Evolutionary conservation across 805 yeast species (phyloP), one percentile per base, ranked within the genome.

Genomic region (Tetrapisispora pingtungensis): DNA sequence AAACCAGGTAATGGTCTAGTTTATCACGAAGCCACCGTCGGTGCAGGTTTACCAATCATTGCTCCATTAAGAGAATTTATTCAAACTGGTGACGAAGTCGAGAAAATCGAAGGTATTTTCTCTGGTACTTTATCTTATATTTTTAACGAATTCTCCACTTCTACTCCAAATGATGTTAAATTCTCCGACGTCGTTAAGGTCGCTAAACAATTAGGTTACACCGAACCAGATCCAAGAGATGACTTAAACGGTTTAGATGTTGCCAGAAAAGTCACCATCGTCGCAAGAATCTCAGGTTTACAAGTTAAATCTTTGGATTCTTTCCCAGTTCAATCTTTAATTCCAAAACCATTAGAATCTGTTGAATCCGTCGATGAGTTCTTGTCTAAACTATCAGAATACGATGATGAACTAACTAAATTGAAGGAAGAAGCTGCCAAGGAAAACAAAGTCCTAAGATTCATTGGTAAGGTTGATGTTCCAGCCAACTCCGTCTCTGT

Each of bases 211-310:
- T 72, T 87, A 52, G 99, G 99, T 42, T 93, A 87, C 75, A 90
- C 97, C 35, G 98, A 93, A 69, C 99, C 99, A 41, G 99, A 93
- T 66, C 98, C 99, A 66, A 82, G 99, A 69, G 99, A 93, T 65
- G 99, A 93, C 64, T 77, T 93, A 66, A 93, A 90, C 66, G 99
- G 99, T 44, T 75, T 93, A 63, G 99, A 93, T 62, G 96, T 93
- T 49, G 99, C 99, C 36, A 83, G 99, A 75, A 93, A 93, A 67
- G 96, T 93, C 27, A 88, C 98, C 22, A 93, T 93, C 52, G 76
- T 93, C 50, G 95, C 96, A 39, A 84, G 99, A 73, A 75, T 93
- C 43, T 74, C 96, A 14, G 98, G 98, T 3, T 74, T 84, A 44
- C 70, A 77, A 47, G 85, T 93, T 33, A 83, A 81, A 61, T 81